These are phyloP conservation scores for Naganishia onofrii DNA, from an alignment of 768 basidiomycete species.

Conservation along the genomic window DNA sequence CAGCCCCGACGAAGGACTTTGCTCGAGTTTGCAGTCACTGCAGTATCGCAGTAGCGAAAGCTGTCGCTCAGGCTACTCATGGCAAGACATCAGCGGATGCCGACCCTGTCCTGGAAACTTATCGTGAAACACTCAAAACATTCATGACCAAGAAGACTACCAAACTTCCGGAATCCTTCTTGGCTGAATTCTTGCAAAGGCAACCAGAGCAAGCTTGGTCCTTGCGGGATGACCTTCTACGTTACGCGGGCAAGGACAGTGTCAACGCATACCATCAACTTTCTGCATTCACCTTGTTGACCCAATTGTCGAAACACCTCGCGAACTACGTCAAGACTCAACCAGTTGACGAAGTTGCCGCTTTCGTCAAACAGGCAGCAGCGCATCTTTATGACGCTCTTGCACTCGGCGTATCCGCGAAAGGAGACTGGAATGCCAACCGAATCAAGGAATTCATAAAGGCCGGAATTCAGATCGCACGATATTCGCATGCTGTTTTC, in stretches of 20 bases:
- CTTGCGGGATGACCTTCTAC: conserved; percentile 63
- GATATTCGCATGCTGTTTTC: conserved; percentile 62
- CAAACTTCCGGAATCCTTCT: conserved; percentile 67
- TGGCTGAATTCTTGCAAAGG: conserved; percentile 72
- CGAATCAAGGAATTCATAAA: conserved; percentile 80
- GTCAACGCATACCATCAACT: conserved; percentile 74
- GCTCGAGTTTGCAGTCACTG: conserved; percentile 66
- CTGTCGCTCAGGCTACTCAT: conserved; percentile 47
- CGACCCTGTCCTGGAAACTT: conserved; percentile 58
- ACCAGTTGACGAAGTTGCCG: conserved; percentile 54
- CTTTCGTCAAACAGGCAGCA: conserved; percentile 60
- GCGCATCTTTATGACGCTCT: conserved; percentile 56
- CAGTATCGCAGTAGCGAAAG: conserved; percentile 67
- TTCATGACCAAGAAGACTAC: conserved; percentile 80
- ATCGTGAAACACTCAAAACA: conserved; percentile 67
- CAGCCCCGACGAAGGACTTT: conserved; percentile 63
- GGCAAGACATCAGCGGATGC: conserved; percentile 28
- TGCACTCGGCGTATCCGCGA: conserved; percentile 45
- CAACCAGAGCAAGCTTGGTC: conserved; percentile 66
- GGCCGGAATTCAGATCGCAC: conserved; percentile 63
- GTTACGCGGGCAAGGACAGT: conserved; percentile 58
- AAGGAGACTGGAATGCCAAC: conserved; percentile 57
- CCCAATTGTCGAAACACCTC: conserved; percentile 62
- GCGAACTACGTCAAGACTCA: conserved; percentile 50
- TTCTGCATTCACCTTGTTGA: conserved; percentile 71